Conservation (phyloP, 2,329 filamentous ascomycete genomes). For the Botrytis sinoallii region DNA sequence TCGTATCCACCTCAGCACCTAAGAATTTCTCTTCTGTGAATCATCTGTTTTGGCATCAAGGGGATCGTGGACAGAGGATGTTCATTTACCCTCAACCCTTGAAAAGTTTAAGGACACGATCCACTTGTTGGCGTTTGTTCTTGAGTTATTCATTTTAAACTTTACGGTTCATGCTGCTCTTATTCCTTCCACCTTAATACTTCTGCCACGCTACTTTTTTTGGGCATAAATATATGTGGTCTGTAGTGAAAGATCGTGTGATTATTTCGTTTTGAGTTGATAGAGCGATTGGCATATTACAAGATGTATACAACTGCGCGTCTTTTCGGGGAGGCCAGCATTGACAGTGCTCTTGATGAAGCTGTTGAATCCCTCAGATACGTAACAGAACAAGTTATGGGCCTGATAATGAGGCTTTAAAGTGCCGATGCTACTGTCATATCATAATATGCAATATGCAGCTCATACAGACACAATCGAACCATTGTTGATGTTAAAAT, state of each 20-base stretch:
- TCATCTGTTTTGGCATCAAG: background rate
- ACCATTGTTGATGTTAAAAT: background rate
- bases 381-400: background rate
- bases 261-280: background rate
- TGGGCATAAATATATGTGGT: background rate
- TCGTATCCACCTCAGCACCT: background rate
- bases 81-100: background rate
- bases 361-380: background rate
- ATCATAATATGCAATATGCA: background rate
- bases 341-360: background rate
- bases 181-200: background rate
- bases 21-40: background rate
- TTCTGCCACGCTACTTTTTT: background rate
- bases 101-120: background rate
- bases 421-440: background rate
- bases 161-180: background rate
- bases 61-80: background rate
- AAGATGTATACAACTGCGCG: background rate
- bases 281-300: background rate
- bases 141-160: background rate
- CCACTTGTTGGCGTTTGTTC: background rate
- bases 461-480: background rate
- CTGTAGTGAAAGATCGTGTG: background rate
- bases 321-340: background rate
- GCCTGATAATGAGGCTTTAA: background rate